These are phyloP conservation scores for Aleurites moluccanus DNA, from an alignment of 441 rosid species.

Conservation along the genomic window DNA sequence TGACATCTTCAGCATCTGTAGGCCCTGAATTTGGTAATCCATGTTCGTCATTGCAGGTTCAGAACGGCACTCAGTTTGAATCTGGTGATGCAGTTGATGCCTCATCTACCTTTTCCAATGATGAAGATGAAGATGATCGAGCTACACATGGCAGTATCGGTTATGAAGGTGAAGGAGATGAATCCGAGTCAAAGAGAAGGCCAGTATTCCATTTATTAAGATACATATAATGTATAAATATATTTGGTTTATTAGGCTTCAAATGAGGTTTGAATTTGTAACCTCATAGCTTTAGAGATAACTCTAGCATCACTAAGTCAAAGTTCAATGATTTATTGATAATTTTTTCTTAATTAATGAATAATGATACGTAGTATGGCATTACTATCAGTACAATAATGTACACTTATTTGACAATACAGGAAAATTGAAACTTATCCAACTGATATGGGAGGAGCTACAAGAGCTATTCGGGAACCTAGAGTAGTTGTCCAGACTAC, in stretches of 20 bases:
- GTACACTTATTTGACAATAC: constrained; percentile 18
- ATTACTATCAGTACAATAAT: constrained; percentile 13
- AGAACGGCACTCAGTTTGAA: constrained; percentile 42
- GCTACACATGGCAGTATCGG: constrained; percentile 47
- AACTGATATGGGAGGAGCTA: constrained; percentile 71
- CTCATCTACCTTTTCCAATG: constrained; percentile 52
- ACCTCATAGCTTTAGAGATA: no score
- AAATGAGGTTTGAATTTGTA: no score
- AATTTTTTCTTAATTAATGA: no score
- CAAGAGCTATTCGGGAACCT: constrained; percentile 89
- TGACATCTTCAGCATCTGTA: constrained; percentile 48
- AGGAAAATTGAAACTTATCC: constrained; percentile 67
- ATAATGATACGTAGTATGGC: neutral
- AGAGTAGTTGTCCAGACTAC: constrained; percentile 96
- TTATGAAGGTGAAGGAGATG: constrained; percentile 57
- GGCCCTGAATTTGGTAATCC: constrained; percentile 50
- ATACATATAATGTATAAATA: no score
- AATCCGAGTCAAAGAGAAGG: constrained; percentile 69
- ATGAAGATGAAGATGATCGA: constrained; percentile 64
- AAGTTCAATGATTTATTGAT: no score
- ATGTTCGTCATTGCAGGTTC: constrained; percentile 35
- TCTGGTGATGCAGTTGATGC: constrained; percentile 56
- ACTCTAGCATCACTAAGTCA: no score
- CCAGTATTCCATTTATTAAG: no score
- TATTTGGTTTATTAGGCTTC: neutral